These are phyloP conservation scores for Lyophyllum semitale DNA, from an alignment of 768 basidiomycete species.

Conservation along the genomic window DNA sequence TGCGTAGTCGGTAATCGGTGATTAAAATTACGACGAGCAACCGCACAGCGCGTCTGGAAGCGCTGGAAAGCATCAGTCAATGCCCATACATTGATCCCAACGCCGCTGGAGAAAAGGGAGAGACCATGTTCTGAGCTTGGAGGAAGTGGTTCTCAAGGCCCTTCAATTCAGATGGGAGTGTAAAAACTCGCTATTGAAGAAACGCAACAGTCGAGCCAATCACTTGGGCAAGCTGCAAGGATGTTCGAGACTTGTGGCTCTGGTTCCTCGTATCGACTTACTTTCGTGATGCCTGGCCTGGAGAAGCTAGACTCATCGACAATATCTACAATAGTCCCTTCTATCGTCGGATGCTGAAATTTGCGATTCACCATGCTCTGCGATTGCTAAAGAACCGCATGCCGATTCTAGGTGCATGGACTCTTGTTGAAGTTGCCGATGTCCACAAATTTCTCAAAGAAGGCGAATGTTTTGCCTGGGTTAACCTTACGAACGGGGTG, in stretches of 20 bases:
- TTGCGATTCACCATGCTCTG: conserved; percentile 62
- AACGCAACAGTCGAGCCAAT: conserved; percentile 42
- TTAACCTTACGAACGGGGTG: conserved; percentile 41
- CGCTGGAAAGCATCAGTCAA: conserved; percentile 37
- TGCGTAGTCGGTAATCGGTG: conserved; percentile 31
- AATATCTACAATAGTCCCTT: conserved; percentile 43
- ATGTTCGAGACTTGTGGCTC: conserved; percentile 61
- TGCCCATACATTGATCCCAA: conserved; percentile 45
- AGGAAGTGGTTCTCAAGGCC: conserved; percentile 30
- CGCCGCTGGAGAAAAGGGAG: conserved; percentile 34
- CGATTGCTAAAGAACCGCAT: conserved; percentile 70
- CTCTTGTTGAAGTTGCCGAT: conserved; percentile 74
- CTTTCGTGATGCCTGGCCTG: conserved; percentile 52
- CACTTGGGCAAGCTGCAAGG: conserved; percentile 44
- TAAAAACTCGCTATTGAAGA: conserved; percentile 56
- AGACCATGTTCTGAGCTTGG: conserved; percentile 27
- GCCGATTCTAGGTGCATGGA: conserved; percentile 63
- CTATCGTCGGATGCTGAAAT: conserved; percentile 53
- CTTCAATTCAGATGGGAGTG: conserved; percentile 68
- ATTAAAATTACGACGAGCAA: conserved; percentile 35
- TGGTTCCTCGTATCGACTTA: conserved; percentile 55
- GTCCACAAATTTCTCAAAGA: conserved; percentile 52
- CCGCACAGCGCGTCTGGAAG: conserved; percentile 26
- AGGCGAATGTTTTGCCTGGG: conserved; percentile 63
- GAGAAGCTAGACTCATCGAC: conserved; percentile 46